Conservation (phyloP, 139 green algal genomes). For the Axilococcus clingmanii region DNA sequence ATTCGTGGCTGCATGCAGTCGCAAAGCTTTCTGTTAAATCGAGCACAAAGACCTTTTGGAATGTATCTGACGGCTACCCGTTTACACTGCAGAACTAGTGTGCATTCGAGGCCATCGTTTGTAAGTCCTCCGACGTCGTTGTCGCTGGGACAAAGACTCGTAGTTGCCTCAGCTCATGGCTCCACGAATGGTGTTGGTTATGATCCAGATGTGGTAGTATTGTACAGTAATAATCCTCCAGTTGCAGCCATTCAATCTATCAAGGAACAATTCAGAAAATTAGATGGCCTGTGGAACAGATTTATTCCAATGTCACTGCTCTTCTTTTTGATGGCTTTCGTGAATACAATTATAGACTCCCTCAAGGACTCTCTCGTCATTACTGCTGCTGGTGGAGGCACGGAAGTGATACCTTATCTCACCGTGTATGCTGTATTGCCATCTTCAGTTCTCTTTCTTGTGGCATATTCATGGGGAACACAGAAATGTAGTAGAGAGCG, state of each 20-base stretch:
- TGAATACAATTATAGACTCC: slow-evolving; percentile 92
- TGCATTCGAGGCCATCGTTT: no score
- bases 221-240: no score
- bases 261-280: slow-evolving; percentile 14
- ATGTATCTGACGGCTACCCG: no score
- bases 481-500: slow-evolving; percentile 43
- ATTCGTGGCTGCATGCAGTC: no score
- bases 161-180: no score
- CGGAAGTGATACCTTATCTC: slow-evolving; percentile 20
- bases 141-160: no score
- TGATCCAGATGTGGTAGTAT: no score
- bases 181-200: no score
- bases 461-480: slow-evolving; percentile 47
- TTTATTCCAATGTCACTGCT: slow-evolving; percentile 80
- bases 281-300: slow-evolving; percentile 26
- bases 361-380: slow-evolving; percentile 90
- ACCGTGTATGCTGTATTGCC: slow-evolving; percentile 88
- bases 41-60: no score
- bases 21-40: no score
- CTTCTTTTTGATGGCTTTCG: slow-evolving; percentile 83
- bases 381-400: slow-evolving; percentile 63
- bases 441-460: slow-evolving; percentile 71
- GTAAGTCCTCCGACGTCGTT: no score
- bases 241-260: slow-evolving; percentile 2
- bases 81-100: no score